Base-by-base conservation (phyloP, 768 basidiomycete species). In the Phaffia australis region DNA sequence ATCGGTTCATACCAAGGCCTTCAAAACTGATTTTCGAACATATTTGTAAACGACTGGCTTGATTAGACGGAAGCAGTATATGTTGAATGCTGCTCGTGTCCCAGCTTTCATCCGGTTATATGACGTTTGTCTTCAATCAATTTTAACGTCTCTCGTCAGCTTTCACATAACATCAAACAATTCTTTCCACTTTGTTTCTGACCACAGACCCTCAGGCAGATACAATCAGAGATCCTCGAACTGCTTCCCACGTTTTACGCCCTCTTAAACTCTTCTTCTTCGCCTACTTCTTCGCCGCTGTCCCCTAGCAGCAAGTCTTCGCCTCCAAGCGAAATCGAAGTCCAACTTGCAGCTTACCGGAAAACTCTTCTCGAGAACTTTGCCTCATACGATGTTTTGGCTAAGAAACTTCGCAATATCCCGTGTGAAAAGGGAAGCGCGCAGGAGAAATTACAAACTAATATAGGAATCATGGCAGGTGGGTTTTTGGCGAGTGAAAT, bases 191-290 rank as follows among this genome's bases (percentile, higher is more conserved):
- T 65, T 65, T 29, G 54, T 25, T 30, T 66, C 15, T 63, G 32
- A 23, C 27, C 51, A 8, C 75, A 90, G 82, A 82, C 82, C 0
- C 84, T 98, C 68, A 77, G 89, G 48, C 75, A 72, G 49, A 77
- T 95, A 9, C 92, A 99, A 78, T 81, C 82, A 62, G 92, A 97
- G 71, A 92, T 98, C n/a, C 88, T 90, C 73, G 87, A 86, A 42
- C 78, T 83, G 1, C 80, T 98, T 4, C 90, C 91, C 3, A 84
- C 86, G 69, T 93, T 94, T 74, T 89, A 94, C 71, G 91, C 94
- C 72, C 80, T 92, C 29, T 75, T 95, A 32, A 74, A 87, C 9
- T 54, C 52, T 47, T 69, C 63, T 57, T 48, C 46, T 30, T 62
- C 5, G 46, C 8, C 46, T 62, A 69, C 62, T 69, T 21, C n/a